A percentile compares a stretch with the other conserved stretches of the same genome.
Evolutionary conservation across 106 monocot genomes (phyloP).

Genomic region (Apostasia ramifera): DNA sequence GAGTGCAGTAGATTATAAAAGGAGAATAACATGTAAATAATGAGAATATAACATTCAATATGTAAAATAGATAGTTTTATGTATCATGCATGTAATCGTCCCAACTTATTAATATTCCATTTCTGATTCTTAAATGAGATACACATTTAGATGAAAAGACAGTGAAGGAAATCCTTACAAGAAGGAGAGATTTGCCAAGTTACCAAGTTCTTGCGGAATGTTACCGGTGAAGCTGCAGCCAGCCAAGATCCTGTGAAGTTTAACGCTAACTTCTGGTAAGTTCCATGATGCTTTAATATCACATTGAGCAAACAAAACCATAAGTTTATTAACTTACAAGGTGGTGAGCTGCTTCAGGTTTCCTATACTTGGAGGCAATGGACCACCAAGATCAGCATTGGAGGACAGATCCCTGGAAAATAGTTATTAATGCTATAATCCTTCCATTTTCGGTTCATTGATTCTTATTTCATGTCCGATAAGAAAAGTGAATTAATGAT

Average conservation of each 20-base stretch:
- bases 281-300: background rate
- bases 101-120: background rate
- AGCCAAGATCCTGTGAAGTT: slow-evolving; percentile 45
- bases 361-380: slow-evolving; percentile 13
- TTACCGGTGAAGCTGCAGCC: slow-evolving; percentile 59
- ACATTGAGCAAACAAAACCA: too few species aligned
- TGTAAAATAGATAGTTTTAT: too few species aligned
- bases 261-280: background rate
- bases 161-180: slow-evolving; percentile 31
- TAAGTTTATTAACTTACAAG: slow-evolving; percentile 6
- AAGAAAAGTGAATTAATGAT: too few species aligned
- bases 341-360: slow-evolving; percentile 8
- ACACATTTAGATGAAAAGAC: background rate
- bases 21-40: too few species aligned
- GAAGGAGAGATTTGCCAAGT: slow-evolving; percentile 33
- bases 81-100: too few species aligned
- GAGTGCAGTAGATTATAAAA: too few species aligned
- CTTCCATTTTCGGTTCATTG: too few species aligned
- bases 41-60: too few species aligned
- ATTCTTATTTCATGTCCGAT: too few species aligned
- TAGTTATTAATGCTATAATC: too few species aligned
- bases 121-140: background rate
- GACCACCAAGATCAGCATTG: slow-evolving; percentile 15
- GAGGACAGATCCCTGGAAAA: slow-evolving; percentile 17
- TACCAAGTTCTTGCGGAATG: slow-evolving; percentile 62